Percentiles rank a stretch among this genome's conserved stretches.
Conservation (phyloP, 768 basidiomycete genomes). For the Podaxis mareebaensis region DNA sequence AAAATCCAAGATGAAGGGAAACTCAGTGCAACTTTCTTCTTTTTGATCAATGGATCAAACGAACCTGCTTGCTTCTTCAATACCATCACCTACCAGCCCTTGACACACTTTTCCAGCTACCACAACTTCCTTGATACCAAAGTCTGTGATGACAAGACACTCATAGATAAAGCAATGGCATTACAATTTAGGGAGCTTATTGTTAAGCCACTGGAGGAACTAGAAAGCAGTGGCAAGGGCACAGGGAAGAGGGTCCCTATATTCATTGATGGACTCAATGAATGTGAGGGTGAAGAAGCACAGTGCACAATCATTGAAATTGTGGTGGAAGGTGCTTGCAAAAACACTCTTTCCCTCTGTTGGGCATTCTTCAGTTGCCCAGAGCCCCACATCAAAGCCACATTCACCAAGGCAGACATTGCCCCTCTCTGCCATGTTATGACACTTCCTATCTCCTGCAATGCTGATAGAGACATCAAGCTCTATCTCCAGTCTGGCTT, state of each 20-base stretch:
- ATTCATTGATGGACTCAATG: background rate
- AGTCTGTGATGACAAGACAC: background rate
- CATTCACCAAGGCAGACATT: background rate
- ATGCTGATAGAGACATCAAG: background rate
- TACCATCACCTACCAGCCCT: conserved; percentile 11
- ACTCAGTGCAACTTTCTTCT: background rate
- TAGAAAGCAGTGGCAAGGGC: background rate
- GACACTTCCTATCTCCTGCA: background rate
- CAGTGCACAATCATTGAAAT: conserved; percentile 1
- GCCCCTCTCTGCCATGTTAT: background rate
- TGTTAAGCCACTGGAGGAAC: background rate
- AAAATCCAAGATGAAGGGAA: background rate
- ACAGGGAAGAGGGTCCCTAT: background rate
- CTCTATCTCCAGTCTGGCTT: conserved; percentile 5
- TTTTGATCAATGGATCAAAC: background rate
- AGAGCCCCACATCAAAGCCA: background rate
- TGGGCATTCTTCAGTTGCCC: conserved; percentile 6
- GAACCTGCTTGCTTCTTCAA: background rate
- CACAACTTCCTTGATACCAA: background rate
- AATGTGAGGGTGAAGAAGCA: background rate
- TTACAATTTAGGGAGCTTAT: background rate
- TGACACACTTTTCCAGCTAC: background rate
- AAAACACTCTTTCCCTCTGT: background rate
- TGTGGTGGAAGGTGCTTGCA: background rate
- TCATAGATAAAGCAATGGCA: background rate